Base-by-base conservation (phyloP, 805 yeast species). In the Cyberlindnera amylophila region DNA sequence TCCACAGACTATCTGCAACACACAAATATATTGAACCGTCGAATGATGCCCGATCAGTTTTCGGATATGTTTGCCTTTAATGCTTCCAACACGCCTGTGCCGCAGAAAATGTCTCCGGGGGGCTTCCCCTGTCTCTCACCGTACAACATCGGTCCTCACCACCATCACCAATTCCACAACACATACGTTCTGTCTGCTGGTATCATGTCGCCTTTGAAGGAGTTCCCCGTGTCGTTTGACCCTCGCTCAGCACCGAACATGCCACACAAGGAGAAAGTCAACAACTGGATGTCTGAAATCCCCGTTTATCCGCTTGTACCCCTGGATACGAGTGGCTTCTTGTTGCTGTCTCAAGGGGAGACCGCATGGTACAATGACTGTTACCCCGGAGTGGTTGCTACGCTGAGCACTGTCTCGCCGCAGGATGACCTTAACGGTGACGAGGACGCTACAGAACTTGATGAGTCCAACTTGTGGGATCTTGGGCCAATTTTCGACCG, bases 221-320 rank as follows among this genome's bases (percentile, higher is more conserved):
- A 35, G 15, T 70, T 77, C 40, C 81, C 83, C 1, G 46, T 64
- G 1, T 53, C 55, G 12, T 82, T 84, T 55, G 72, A 82, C 45
- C 91, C 91, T 11, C 68, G 87, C 53, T 62, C 62, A 24, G 78
- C 79, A 3, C 64, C 72, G 8, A 80, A 78, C 58, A 83, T 85
- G 89, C 70, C 79, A 1, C 75, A 71, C 47, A 66, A 62, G 36
- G 91, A 85, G 53, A 85, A 84, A 53, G 85, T 85, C 1, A 67
- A 68, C 30, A 63, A 59, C 6, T 85, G 93, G 93, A 72, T 85
- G 28, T 63, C 65, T 4, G 67, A 69, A 23, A 71, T 85, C 4
- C 90, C 90, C 1, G 55, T 70, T 8, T 68, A 62, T 38, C 55
- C 63, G 3, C 13, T 34, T 24, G 30, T 21, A 3, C 27, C 29